phyloP scores from a whole-genome alignment of 225 moss, liverwort and hornwort genomes.

The Takakia lepidozioides region DNA sequence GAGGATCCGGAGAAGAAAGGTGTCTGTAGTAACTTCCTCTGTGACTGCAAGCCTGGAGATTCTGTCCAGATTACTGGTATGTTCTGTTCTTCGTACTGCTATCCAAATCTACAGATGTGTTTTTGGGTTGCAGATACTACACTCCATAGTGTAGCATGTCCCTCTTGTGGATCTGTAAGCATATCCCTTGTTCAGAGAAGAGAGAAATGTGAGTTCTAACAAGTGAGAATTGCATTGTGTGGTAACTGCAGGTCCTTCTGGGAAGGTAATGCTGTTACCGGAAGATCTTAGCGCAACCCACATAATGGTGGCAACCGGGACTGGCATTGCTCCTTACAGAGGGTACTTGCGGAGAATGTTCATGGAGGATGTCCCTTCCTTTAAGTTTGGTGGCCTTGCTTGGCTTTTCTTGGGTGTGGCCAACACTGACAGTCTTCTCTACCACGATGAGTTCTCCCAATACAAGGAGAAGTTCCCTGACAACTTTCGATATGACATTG shows the following conservation, averaged over 20 bases:
- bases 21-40: conserved; percentile 91
- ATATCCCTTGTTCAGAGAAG: too few species aligned
- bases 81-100: not conserved
- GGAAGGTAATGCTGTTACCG: conserved; percentile 83
- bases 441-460: conserved; percentile 67
- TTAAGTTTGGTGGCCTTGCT: conserved; percentile 81
- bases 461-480: conserved; percentile 53
- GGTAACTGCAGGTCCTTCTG: conserved; percentile 54
- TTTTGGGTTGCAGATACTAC: too few species aligned
- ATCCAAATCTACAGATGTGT: too few species aligned
- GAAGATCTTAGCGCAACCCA: conserved; percentile 80
- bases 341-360: conserved; percentile 86
- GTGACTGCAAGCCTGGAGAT: conserved; percentile 80
- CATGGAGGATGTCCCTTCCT: conserved; percentile 78
- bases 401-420: conserved; percentile 98
- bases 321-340: conserved; percentile 96
- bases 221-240: too few species aligned
- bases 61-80: conserved; percentile 71
- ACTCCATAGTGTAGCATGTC: too few species aligned
- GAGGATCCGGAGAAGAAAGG: conserved; percentile 96
- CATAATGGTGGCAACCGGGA: conserved; percentile 98
- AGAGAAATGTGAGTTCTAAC: too few species aligned
- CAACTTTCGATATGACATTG: conserved; percentile 83
- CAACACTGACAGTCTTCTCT: conserved; percentile 78
- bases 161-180: too few species aligned